These are phyloP conservation scores for Senecio squalidus DNA, from an alignment of 140 eudicot genomes.

Conservation along the genomic window DNA sequence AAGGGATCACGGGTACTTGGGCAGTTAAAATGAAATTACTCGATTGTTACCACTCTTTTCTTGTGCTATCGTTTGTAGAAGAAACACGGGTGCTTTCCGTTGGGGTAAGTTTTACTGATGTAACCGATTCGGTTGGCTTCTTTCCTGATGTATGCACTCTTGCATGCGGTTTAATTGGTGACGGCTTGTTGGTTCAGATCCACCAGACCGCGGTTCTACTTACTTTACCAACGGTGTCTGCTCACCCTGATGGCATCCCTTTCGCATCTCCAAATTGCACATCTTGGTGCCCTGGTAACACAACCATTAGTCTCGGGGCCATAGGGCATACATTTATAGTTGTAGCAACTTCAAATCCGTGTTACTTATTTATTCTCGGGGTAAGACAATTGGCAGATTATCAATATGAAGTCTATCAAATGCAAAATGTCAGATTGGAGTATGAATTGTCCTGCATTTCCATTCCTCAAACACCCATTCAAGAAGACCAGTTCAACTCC, in stretches of 20 bases:
- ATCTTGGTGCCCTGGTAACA: slow-evolving; percentile 81
- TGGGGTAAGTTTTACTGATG: slow-evolving; percentile 91
- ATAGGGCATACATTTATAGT: slow-evolving; percentile 59
- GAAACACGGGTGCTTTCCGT: slow-evolving; percentile 96
- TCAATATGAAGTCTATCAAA: slow-evolving; percentile 55
- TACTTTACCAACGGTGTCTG: slow-evolving; percentile 51
- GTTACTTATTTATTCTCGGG: slow-evolving; percentile 71
- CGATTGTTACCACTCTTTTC: slow-evolving; percentile 77
- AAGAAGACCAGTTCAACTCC: slow-evolving; percentile 22
- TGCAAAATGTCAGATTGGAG: slow-evolving; percentile 66
- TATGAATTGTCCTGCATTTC: slow-evolving; percentile 87
- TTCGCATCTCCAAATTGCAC: slow-evolving; percentile 56
- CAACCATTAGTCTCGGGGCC: slow-evolving; percentile 74
- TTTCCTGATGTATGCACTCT: slow-evolving; percentile 89
- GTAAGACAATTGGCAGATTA: slow-evolving; percentile 29
- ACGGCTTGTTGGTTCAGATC: slow-evolving; percentile 71
- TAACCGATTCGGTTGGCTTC: slow-evolving; percentile 86
- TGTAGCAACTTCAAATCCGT: slow-evolving; percentile 90
- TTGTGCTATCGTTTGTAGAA: slow-evolving; percentile 93
- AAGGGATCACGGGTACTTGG: slow-evolving; percentile 92
- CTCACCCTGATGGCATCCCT: slow-evolving; percentile 64
- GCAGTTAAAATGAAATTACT: slow-evolving; percentile 58
- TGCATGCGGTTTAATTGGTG: slow-evolving; percentile 81
- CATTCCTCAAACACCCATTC: slow-evolving; percentile 45
- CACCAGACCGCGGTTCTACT: slow-evolving; percentile 72